A percentile compares a stretch with the other conserved stretches of the same genome.
Conservation (phyloP, 371 early-diverging fungal species). For the Mortierella sp. region DNA sequence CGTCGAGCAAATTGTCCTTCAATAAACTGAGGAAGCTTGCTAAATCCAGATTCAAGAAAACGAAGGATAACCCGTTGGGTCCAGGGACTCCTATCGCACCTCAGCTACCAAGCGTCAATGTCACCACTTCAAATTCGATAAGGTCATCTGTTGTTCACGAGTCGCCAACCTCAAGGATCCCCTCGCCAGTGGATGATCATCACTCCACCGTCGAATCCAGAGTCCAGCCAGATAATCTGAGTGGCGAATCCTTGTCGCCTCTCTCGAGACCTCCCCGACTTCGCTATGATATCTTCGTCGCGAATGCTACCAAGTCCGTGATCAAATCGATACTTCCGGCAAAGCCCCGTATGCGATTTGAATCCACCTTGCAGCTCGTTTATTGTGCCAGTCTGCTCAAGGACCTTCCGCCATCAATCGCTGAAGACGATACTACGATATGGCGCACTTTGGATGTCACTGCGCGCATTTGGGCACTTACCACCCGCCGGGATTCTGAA, state of each 20-base stretch:
- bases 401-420: neutral
- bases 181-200: too few species aligned
- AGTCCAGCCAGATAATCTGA: too few species aligned
- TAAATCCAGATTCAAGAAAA: too few species aligned
- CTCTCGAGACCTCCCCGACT: neutral
- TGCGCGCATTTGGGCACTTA: neutral
- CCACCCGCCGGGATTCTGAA: neutral
- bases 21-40: too few species aligned
- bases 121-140: too few species aligned
- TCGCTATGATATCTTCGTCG: neutral
- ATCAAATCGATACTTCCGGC: neutral
- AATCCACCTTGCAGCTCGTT: neutral
- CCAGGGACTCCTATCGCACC: too few species aligned
- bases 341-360: neutral
- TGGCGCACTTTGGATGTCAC: neutral
- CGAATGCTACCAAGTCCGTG: neutral
- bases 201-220: too few species aligned
- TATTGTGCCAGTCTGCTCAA: neutral
- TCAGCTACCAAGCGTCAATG: too few species aligned
- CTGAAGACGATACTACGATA: neutral
- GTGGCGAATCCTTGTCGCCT: neutral
- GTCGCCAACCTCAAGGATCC: too few species aligned
- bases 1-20: too few species aligned
- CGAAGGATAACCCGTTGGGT: too few species aligned
- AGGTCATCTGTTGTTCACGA: too few species aligned